Evolutionary conservation across 305 asterid species (phyloP), one percentile per base, ranked within the genome.

Genomic region (Ajuga reptans): DNA sequence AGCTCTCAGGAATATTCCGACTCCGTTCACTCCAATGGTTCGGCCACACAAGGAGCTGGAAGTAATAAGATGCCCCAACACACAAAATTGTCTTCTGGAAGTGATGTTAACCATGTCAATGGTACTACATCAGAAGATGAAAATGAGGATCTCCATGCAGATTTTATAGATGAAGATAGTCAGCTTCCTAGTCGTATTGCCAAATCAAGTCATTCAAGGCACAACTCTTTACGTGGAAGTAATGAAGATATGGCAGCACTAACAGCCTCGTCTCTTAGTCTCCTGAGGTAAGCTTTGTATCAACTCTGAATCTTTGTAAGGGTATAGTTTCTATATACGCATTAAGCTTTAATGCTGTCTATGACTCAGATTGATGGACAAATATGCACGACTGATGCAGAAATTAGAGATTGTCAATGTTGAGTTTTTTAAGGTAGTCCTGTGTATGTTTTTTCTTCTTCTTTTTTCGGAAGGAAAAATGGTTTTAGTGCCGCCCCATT

Each of bases 141-240:
- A 84, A 89, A 89, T 83, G 99, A 94, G 78, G 99, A 94, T 84
- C 98, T 94, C 69, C 98, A 68, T 84, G 99, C 99, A 39, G 99
- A 94, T 85, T 94, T 94, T 82, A 94, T 94, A 66, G 99, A 94
- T 33, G 99, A 94, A 88, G 99, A 94, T 79, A 94, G 99, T 79
- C 99, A 94, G 84, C 95, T 94, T 74, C 99, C 99, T 33, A 94
- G 99, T 78, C 95, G 99, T 68, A 79, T 89, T 75, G 80, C 92
- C 52, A 87, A 70, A 68, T 84, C 89, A 59, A 80, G 79, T 71
- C 87, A 72, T 76, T 81, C 79, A 75, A 85, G 88, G 78, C 85
- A 73, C 66, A 83, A 78, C 68, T 82, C 87, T 59, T 82, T 85
- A 45, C 81, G 74, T 69, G 84, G 83, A 77, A 84, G 69, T 62